Percentiles rank a stretch among this genome's conserved stretches.
Conservation (phyloP, 345 rosid genomes). For the Balakata baccata region DNA sequence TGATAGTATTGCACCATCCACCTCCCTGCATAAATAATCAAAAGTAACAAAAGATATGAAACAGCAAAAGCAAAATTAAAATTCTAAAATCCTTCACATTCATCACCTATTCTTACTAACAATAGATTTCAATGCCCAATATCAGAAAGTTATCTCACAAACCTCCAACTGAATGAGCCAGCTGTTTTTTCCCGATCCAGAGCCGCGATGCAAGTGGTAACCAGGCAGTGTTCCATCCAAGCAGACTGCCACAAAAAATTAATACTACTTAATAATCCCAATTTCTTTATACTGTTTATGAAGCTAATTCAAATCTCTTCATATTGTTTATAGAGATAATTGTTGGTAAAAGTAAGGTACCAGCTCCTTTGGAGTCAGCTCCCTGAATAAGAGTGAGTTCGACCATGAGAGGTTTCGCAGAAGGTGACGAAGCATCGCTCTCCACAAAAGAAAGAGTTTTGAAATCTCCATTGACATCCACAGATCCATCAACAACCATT, state of each 20-base stretch:
- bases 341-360: constrained; percentile 26
- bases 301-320: too few relatives aligned
- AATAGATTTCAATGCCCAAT: not conserved
- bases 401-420: constrained; percentile 48
- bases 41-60: too few relatives aligned
- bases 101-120: too few relatives aligned
- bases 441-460: constrained; percentile 32
- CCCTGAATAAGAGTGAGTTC: constrained; percentile 75
- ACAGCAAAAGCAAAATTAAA: not conserved
- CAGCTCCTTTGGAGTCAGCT: constrained; percentile 87
- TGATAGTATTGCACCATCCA: constrained; percentile 31
- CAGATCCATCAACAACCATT: constrained; percentile 42
- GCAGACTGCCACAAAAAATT: constrained; percentile 20
- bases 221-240: constrained; percentile 35
- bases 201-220: constrained; percentile 35
- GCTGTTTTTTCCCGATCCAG: constrained; percentile 27
- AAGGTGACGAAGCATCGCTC: constrained; percentile 13
- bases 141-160: not conserved
- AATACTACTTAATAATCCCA: not conserved
- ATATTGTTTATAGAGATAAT: not conserved
- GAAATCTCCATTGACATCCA: constrained; percentile 29
- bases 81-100: too few relatives aligned
- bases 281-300: not conserved
- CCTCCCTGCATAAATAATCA: constrained; percentile 21
- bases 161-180: constrained; percentile 38